phyloP scores from a whole-genome alignment of 768 basidiomycete species.

The Atractiella rhizophila region DNA sequence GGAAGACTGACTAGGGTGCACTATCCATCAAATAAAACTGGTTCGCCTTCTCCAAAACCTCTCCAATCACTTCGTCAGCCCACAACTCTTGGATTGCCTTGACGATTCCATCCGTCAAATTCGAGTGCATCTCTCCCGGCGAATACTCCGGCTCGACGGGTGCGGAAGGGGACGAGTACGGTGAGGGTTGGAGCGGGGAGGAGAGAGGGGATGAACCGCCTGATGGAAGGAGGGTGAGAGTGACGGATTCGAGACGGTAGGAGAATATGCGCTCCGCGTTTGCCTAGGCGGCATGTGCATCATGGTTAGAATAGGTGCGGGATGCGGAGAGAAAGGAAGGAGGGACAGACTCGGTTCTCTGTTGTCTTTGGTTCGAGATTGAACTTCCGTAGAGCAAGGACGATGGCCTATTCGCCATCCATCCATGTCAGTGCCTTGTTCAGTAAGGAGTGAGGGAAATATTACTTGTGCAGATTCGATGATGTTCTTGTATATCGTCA shows the following conservation, averaged over 20 bases:
- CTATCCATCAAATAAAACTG: conserved; percentile 89
- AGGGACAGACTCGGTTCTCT: conserved; percentile 29
- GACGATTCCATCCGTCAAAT: conserved; percentile 22
- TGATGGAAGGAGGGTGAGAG: conserved; percentile 9
- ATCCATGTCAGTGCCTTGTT: conserved; percentile 39
- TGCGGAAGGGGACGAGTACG: neutral
- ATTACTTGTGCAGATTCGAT: neutral
- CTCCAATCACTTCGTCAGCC: conserved; percentile 28
- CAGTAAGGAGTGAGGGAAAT: conserved; percentile 3
- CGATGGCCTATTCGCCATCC: conserved; percentile 64
- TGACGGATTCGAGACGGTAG: conserved; percentile 23
- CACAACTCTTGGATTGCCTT: conserved; percentile 25
- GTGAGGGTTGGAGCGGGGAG: neutral
- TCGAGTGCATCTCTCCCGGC: conserved; percentile 14
- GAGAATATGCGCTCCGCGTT: conserved; percentile 26
- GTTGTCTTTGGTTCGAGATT: conserved; percentile 48
- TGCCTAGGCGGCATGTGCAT: conserved; percentile 12
- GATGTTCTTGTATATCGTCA: conserved; percentile 43
- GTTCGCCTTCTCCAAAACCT: conserved; percentile 24
- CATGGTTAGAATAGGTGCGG: neutral
- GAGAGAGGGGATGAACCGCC: neutral
- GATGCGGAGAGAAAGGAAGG: neutral
- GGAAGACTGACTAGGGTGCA: conserved; percentile 47
- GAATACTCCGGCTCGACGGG: neutral
- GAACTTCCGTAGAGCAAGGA: conserved; percentile 63